A percentile compares a stretch with the other conserved stretches of the same genome.
Evolutionary conservation across 2,329 filamentous ascomycete genomes (phyloP).

Genomic region (Colletotrichum tabaci): DNA sequence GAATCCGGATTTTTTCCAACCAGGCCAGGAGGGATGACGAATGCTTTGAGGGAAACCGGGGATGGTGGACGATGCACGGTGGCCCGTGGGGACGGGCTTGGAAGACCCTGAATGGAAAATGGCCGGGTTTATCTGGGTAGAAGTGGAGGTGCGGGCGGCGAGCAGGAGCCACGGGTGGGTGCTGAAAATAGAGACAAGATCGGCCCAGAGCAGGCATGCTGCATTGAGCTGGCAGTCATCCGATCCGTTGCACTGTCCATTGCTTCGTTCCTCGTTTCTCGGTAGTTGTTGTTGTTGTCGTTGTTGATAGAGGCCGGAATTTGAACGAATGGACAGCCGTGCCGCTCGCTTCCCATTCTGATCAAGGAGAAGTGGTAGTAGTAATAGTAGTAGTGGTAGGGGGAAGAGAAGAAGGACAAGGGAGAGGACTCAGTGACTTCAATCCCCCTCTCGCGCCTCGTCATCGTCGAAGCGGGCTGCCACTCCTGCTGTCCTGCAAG

Average conservation of each 20-base stretch:
- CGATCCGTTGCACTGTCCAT: conserved; percentile 1
- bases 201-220: conserved; percentile 32
- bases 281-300: not conserved
- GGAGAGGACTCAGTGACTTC: conserved; percentile 1
- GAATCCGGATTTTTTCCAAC: conserved; percentile 31
- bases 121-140: conserved; percentile 25
- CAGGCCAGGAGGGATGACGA: conserved; percentile 34
- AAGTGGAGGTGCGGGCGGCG: conserved; percentile 24
- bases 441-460: not conserved
- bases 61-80: not conserved
- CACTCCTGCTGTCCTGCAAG: conserved; percentile 7
- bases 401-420: not conserved
- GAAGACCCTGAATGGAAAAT: conserved; percentile 35
- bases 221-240: conserved; percentile 17
- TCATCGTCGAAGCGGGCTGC: conserved; percentile 19
- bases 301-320: not conserved
- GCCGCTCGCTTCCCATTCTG: conserved; percentile 18
- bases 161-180: conserved; percentile 29
- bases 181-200: conserved; percentile 41
- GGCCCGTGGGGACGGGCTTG: conserved; percentile 26
- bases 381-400: not conserved
- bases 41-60: conserved; percentile 2
- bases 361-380: not conserved
- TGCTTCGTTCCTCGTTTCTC: conserved; percentile 6
- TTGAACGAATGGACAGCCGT: conserved; percentile 1